Evolutionary conservation across 441 rosid genomes (phyloP).

Genomic region (Monsonia emarginata): DNA sequence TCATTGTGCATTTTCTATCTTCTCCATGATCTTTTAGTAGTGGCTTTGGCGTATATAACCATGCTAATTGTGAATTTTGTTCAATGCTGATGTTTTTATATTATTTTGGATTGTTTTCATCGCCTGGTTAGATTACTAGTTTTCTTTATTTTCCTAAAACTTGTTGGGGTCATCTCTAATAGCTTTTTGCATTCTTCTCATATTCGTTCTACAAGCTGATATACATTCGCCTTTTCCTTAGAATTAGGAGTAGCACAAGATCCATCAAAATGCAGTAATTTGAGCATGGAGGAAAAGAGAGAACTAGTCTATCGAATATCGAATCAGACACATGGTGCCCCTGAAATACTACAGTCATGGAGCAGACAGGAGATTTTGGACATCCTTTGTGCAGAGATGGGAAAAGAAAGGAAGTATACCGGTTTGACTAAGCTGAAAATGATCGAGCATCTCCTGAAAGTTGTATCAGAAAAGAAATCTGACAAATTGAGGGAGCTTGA

Average conservation of each 20-base stretch:
- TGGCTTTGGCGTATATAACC: no score
- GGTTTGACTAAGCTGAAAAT: slow-evolving; percentile 91
- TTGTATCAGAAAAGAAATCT: slow-evolving; percentile 61
- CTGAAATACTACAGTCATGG: slow-evolving; percentile 78
- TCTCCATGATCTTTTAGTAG: background rate
- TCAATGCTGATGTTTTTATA: background rate
- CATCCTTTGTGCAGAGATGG: slow-evolving; percentile 86
- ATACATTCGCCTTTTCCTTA: background rate
- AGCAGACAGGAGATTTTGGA: slow-evolving; percentile 93
- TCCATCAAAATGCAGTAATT: slow-evolving; percentile 54
- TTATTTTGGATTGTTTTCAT: background rate
- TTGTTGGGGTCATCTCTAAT: slow-evolving; percentile 3
- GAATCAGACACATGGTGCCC: slow-evolving; percentile 44
- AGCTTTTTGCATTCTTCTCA: background rate
- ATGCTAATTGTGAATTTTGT: background rate
- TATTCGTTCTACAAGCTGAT: slow-evolving; percentile 3
- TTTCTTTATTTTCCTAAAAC: background rate
- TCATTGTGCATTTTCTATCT: slow-evolving; percentile 6
- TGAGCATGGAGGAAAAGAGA: slow-evolving; percentile 79
- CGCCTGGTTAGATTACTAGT: background rate
- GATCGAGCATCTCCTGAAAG: slow-evolving; percentile 74
- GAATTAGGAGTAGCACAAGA: slow-evolving; percentile 42
- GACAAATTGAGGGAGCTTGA: slow-evolving; percentile 28
- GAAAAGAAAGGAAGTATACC: slow-evolving; percentile 93
- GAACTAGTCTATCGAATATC: slow-evolving; percentile 70